phyloP scores from a whole-genome alignment of 2,329 filamentous ascomycete genomes.

The Ascocoryne sarcoides region DNA sequence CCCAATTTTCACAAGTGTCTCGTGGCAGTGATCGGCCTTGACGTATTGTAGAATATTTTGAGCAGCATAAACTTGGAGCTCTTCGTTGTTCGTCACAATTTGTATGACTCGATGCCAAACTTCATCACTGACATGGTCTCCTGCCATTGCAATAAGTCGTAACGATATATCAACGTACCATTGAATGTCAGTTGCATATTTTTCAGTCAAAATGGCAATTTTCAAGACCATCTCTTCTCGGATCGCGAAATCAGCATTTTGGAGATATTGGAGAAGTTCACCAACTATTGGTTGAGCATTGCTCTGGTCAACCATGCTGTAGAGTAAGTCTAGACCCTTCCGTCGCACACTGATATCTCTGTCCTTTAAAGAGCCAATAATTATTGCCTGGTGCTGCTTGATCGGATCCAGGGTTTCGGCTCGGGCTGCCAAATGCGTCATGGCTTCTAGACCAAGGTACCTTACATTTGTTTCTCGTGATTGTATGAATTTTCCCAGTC shows the following conservation, averaged over 20 bases:
- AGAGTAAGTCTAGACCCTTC: slow-evolving; percentile 90
- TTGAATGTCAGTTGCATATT: slow-evolving; percentile 95
- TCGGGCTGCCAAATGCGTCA: slow-evolving; percentile 93
- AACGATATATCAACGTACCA: slow-evolving; percentile 99
- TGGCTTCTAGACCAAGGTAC: slow-evolving; percentile 90
- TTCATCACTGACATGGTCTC: slow-evolving; percentile 97
- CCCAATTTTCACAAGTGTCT: slow-evolving; percentile 95
- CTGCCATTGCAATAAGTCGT: slow-evolving; percentile 88
- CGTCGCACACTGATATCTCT: slow-evolving; percentile 93
- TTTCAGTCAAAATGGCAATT: slow-evolving; percentile 95
- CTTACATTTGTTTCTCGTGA: slow-evolving; percentile 95
- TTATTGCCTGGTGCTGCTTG: slow-evolving; percentile 95
- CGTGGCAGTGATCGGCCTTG: slow-evolving; percentile 88
- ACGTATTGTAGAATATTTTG: slow-evolving; percentile 89
- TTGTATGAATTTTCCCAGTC: slow-evolving; percentile 90
- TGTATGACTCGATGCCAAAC: slow-evolving; percentile 99
- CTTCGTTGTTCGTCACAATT: slow-evolving; percentile 98
- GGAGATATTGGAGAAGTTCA: slow-evolving; percentile 87
- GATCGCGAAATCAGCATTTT: slow-evolving; percentile 95
- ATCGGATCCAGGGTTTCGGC: slow-evolving; percentile 93
- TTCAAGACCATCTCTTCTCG: slow-evolving; percentile 99
- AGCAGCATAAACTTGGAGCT: slow-evolving; percentile 91
- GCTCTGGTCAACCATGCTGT: slow-evolving; percentile 98
- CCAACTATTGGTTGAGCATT: slow-evolving; percentile 91
- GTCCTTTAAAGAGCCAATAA: slow-evolving; percentile 87